Base-by-base conservation (phyloP, 805 yeast genomes). In the Tetrapisispora fleetii region DNA sequence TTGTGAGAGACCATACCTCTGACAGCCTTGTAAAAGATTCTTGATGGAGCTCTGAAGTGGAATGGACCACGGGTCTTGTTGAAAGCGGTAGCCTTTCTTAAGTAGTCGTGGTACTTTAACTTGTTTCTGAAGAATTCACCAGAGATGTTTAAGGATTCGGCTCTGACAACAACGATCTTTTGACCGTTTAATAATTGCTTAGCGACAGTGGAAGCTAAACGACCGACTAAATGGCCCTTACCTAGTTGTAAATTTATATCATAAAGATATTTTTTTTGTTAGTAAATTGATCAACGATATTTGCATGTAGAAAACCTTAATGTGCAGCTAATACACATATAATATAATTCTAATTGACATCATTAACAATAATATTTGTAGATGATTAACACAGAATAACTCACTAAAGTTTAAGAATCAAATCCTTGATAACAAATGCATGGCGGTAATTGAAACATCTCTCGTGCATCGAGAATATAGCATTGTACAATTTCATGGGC, bases 11-110 rank as follows among this genome's bases (percentile, higher is more conserved):
- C 79, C 99, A 93, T 93, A 79, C 99, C 99, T 74, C 96, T 86
- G 74, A 93, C 77, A 70, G 99, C 97, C 85, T 93, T 93, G 95
- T 90, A 90, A 78, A 93, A 89, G 77, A 93, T 91, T 80, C 98
- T 89, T 58, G 98, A 90, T 76, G 99, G 99, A 58, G 99, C 99
- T 79, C 98, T 93, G 96, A 93, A 93, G 76, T 93, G 99, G 97
- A 91, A 93, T 71, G 98, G 98, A 80, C 99, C 99, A 75, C 90
- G 85, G 70, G 81, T 84, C 80, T 89, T 89, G 95, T 93, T 93
- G 90, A 75, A 93, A 79, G 95, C 85, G 72, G 98, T 90, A 68
- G 95, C 86, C 83, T 93, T 93, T 85, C 98, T 90, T 77, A 93
- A 84, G 90, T 90, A 93, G 75, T 95, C 99, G 78, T 90, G 97